Conservation (phyloP, 2,329 filamentous ascomycete genomes). For the Alternaria incomplexa region DNA sequence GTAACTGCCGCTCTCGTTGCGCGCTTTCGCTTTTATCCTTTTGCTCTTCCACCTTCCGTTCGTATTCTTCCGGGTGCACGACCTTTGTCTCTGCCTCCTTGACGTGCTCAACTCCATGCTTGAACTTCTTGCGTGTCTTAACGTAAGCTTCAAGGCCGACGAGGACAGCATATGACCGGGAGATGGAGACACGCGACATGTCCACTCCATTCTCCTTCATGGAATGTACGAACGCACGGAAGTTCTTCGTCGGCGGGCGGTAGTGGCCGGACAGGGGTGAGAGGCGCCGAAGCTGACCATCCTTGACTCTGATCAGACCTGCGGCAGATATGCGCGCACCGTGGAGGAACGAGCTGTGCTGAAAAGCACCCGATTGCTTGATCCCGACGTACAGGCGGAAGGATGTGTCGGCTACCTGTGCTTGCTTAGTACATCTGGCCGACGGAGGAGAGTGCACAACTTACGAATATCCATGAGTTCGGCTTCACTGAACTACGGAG, state of each 20-base stretch:
- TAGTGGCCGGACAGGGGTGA: constrained; percentile 79
- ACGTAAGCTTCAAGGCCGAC: constrained; percentile 83
- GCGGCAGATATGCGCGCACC: constrained; percentile 82
- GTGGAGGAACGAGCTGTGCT: constrained; percentile 88
- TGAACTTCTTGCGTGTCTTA: constrained; percentile 70
- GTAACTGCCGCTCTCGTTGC: constrained; percentile 64
- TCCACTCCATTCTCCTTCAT: constrained; percentile 78
- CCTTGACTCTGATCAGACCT: constrained; percentile 82
- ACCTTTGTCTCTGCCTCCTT: constrained; percentile 64
- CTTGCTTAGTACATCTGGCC: not conserved
- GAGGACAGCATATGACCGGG: constrained; percentile 80
- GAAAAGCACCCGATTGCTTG: constrained; percentile 86
- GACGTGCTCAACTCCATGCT: constrained; percentile 59
- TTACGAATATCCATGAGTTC: constrained; percentile 89
- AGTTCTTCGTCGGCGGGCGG: constrained; percentile 80
- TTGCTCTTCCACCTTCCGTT: constrained; percentile 53
- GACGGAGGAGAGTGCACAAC: constrained; percentile 12
- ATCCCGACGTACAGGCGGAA: constrained; percentile 89
- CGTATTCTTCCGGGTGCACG: constrained; percentile 65
- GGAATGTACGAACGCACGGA: constrained; percentile 77
- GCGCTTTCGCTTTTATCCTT: constrained; percentile 67
- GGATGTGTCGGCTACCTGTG: constrained; percentile 73
- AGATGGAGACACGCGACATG: constrained; percentile 78
- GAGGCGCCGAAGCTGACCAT: constrained; percentile 76
- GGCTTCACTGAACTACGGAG: constrained; percentile 80